phyloP scores from a whole-genome alignment of 2,329 filamentous ascomycete genomes.

The Colletotrichum sp. region DNA sequence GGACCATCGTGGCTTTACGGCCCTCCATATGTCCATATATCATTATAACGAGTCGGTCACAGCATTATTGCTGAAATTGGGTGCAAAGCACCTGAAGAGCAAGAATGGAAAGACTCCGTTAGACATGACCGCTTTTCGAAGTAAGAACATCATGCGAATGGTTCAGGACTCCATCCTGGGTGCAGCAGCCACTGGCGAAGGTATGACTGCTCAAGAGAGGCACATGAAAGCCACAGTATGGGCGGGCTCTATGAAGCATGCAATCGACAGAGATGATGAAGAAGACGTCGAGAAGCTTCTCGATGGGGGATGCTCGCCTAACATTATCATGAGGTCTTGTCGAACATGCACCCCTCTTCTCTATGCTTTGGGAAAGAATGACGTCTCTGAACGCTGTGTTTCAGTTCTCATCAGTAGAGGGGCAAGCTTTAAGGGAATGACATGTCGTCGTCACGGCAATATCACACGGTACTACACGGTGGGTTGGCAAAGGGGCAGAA shows the following conservation, averaged over 20 bases:
- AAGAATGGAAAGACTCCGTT: background rate
- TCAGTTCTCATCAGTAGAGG: background rate
- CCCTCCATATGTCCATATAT: background rate
- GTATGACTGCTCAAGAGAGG: background rate
- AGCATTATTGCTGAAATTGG: background rate
- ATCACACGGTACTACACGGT: background rate
- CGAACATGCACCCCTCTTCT: background rate
- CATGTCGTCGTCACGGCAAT: background rate
- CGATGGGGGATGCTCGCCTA: background rate
- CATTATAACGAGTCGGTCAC: background rate
- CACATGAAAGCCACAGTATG: background rate
- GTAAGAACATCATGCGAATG: background rate
- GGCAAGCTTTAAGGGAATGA: background rate
- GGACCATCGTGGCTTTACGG: background rate
- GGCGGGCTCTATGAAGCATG: background rate
- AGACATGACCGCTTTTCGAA: background rate
- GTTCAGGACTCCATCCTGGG: background rate
- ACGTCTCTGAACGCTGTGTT: background rate
- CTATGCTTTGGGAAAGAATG: background rate
- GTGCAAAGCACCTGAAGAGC: background rate
- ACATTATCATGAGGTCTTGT: background rate
- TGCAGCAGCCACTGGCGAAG: background rate
- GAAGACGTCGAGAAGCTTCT: background rate
- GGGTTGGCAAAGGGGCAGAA: background rate
- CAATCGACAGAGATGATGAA: background rate